These are phyloP conservation scores for Rhodotorula sp. DNA, from an alignment of 1,284 basidiomycete genomes.

Conservation along the genomic window DNA sequence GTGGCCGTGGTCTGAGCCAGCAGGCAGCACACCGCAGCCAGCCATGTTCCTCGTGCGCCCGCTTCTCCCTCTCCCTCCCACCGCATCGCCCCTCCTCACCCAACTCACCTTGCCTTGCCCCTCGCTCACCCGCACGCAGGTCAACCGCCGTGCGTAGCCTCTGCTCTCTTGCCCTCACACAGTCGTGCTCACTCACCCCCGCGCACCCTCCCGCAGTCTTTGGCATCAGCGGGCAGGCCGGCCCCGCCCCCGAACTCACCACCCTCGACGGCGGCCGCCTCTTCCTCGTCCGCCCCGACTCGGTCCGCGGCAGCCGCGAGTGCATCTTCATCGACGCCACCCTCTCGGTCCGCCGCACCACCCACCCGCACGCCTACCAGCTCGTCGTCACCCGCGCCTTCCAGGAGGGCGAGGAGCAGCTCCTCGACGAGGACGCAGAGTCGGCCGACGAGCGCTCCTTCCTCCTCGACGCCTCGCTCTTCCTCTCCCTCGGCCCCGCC, in stretches of 20 bases:
- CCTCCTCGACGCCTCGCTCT: slow-evolving; percentile 82
- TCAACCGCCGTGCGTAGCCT: slow-evolving; percentile 23
- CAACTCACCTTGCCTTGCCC: slow-evolving; percentile 10
- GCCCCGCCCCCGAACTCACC: slow-evolving; percentile 70
- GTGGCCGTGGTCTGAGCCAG: too few relatives aligned
- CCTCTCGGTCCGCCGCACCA: slow-evolving; percentile 81
- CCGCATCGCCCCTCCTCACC: not conserved
- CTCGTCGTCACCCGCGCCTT: slow-evolving; percentile 94
- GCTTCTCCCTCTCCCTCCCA: not conserved
- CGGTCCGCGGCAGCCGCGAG: slow-evolving; percentile 86
- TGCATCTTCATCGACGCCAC: slow-evolving; percentile 99
- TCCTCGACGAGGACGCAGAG: slow-evolving; percentile 93
- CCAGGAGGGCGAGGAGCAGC: slow-evolving; percentile 90
- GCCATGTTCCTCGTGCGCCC: slow-evolving; percentile 30
- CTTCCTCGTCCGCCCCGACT: slow-evolving; percentile 85
- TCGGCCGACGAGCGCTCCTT: slow-evolving; percentile 84
- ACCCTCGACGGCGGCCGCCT: slow-evolving; percentile 92
- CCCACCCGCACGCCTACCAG: slow-evolving; percentile 86
- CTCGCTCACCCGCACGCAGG: slow-evolving; percentile 5
- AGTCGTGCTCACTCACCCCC: not conserved
- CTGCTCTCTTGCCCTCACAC: too few relatives aligned
- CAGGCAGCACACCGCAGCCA: not conserved
- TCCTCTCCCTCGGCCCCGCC: slow-evolving; percentile 69
- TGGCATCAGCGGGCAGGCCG: slow-evolving; percentile 11
- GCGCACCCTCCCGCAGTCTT: slow-evolving; percentile 11